These are phyloP conservation scores for Syzygium jambos DNA, from an alignment of 345 rosid genomes.

Conservation along the genomic window DNA sequence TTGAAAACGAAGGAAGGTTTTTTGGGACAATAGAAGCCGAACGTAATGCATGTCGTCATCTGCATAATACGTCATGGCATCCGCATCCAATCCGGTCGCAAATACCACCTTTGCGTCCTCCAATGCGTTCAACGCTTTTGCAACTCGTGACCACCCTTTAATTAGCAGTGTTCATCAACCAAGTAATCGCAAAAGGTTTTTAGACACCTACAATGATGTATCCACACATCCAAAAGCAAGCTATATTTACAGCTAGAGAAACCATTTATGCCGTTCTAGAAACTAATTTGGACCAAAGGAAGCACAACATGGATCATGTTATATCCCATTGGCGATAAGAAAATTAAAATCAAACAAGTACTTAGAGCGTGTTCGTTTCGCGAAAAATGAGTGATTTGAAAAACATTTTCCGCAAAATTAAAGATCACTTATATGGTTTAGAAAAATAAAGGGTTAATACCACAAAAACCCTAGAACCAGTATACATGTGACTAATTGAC, in stretches of 20 bases:
- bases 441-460: no score
- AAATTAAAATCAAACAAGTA: no score
- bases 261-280: not conserved
- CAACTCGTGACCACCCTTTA: not conserved
- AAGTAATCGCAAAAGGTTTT: not conserved
- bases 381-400: no score
- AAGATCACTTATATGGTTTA: no score
- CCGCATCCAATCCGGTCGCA: not conserved
- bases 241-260: not conserved
- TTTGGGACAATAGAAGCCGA: not conserved
- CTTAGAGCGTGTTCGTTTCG: no score
- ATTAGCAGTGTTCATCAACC: not conserved
- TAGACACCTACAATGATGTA: not conserved
- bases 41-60: not conserved
- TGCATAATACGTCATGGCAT: not conserved
- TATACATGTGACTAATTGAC: no score
- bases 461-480: no score
- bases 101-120: not conserved
- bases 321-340: not conserved
- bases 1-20: not conserved
- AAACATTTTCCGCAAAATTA: no score
- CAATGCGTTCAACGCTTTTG: not conserved
- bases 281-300: not conserved
- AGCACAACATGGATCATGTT: not conserved
- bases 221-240: not conserved